These are phyloP conservation scores for Boletellus deceptivus DNA, from an alignment of 1,284 basidiomycete species.

Conservation along the genomic window DNA sequence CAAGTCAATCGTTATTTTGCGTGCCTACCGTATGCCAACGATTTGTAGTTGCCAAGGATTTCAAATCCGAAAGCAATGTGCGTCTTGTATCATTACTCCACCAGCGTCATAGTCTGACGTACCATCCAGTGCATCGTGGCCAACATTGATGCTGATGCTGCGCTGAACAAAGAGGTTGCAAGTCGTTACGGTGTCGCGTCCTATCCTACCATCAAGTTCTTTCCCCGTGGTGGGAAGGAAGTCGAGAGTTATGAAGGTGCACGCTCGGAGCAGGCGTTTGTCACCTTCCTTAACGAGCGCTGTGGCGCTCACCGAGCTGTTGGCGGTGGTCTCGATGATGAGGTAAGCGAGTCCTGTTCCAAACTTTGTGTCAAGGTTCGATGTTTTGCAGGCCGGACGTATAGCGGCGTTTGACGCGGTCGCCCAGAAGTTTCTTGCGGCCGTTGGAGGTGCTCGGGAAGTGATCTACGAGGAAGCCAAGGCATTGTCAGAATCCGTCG, in stretches of 20 bases:
- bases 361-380: neutral
- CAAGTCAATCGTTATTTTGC: conserved; percentile 14
- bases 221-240: conserved; percentile 68
- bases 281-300: conserved; percentile 79
- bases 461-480: conserved; percentile 65
- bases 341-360: conserved; percentile 41
- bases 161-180: conserved; percentile 76
- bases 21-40: conserved; percentile 2
- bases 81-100: conserved; percentile 20
- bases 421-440: conserved; percentile 75
- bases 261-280: conserved; percentile 68
- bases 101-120: conserved; percentile 7
- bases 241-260: conserved; percentile 67
- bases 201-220: conserved; percentile 95
- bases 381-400: conserved; percentile 67
- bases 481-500: conserved; percentile 44
- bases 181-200: conserved; percentile 69
- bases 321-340: conserved; percentile 77
- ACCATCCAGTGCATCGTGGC: conserved; percentile 76
- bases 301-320: conserved; percentile 84
- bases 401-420: conserved; percentile 75
- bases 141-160: conserved; percentile 87
- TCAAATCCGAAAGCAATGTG: conserved; percentile 75
- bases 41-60: conserved; percentile 66
- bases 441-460: conserved; percentile 54